Evolutionary conservation across 2,329 filamentous ascomycete genomes (phyloP), one percentile per base, ranked within the genome.

Genomic region (Anthostomella pinea): DNA sequence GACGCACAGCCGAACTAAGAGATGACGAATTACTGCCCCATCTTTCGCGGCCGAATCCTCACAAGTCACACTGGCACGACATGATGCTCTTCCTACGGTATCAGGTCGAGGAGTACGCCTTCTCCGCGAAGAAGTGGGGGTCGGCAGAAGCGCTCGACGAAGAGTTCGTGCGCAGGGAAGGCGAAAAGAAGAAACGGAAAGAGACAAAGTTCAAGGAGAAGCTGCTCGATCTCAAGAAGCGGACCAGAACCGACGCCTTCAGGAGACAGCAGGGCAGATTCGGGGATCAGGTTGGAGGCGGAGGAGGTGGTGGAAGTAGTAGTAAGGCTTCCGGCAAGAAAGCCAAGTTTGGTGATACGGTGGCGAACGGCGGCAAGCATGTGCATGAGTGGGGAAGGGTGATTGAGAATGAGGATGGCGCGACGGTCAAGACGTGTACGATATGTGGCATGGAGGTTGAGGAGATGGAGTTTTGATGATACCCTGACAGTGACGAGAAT

Each of bases 61-160:
- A 96, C 66, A 96, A 96, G 61, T 81, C 85, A 0, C 89, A 90
- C 40, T 98, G 89, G 87, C 89, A 96, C 62, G 88, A 95, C 69
- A 98, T 98, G 93, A 95, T 95, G 83, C 76, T 98, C 3, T 98
- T 93, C 59, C 72, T 98, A 15, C 84, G 93, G 1, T 94, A 81
- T 43, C 93, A 98, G 58, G 87, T 98, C 2, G 93, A 98, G 58
- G 88, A 89, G 38, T 96, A 96, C 58, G 93, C 91, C 0, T 83
- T 97, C 53, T 79, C 69, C 0, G 64, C 75, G 1, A 81, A 79
- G 48, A 96, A 96, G 67, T 98, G 93, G 93, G 93, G 93, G 0
- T 88, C 84, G 0, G 66, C 86, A 0, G 89, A 93, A 56, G 85
- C 83, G 0, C 67, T 97, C 4, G 93, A 97, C 58, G 87, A 77